phyloP scores from a whole-genome alignment of 73 alveolate genomes.

The Paramecium biaurelia region DNA sequence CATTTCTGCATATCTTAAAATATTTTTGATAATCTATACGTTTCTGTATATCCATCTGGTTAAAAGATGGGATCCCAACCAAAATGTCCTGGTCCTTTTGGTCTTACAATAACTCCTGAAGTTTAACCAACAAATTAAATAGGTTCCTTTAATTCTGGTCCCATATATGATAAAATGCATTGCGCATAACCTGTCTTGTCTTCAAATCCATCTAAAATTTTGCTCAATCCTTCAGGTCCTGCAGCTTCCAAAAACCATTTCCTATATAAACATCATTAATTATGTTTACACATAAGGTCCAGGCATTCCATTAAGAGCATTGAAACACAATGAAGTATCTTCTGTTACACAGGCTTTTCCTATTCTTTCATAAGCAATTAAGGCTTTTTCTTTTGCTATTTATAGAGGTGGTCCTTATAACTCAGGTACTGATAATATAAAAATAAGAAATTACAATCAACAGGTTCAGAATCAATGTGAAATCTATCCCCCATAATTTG shows the following conservation, averaged over 20 bases:
- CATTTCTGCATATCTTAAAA: conserved; percentile 81
- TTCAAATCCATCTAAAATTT: conserved; percentile 86
- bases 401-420: conserved; percentile 91
- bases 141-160: conserved; percentile 77
- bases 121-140: conserved; percentile 85
- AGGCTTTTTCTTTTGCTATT: conserved; percentile 83
- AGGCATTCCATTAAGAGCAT: conserved; percentile 94
- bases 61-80: conserved; percentile 97
- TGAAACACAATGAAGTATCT: conserved; percentile 93
- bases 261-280: neutral
- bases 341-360: conserved; percentile 84
- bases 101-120: conserved; percentile 89
- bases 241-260: conserved; percentile 84
- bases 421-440: conserved; percentile 75
- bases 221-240: conserved; percentile 86
- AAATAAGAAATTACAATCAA: conserved; percentile 26
- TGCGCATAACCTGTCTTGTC: conserved; percentile 94
- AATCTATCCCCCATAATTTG: conserved; percentile 53
- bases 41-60: conserved; percentile 85
- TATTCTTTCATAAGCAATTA: conserved; percentile 66
- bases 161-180: conserved; percentile 84
- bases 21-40: conserved; percentile 39
- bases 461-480: conserved; percentile 36
- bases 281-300: conserved; percentile 87
- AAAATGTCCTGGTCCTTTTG: conserved; percentile 88